Conservation (phyloP, 345 rosid species). For the Erucastrum elatum region DNA sequence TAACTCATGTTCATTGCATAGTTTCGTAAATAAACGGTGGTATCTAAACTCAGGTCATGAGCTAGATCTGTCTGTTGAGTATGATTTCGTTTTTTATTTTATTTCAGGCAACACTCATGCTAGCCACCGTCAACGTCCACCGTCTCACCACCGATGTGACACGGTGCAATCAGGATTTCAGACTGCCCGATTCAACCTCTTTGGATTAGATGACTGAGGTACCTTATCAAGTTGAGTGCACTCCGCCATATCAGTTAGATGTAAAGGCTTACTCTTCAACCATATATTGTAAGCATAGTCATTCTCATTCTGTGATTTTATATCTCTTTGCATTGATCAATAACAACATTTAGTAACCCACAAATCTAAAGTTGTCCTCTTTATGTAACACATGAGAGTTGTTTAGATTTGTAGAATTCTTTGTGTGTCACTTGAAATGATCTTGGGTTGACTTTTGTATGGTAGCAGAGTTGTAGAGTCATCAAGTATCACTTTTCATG, state of each 20-base stretch:
- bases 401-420: not conserved
- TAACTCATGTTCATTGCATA: not conserved
- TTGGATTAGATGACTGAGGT: not conserved
- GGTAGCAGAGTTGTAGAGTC: not conserved
- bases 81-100: no score
- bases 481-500: not conserved
- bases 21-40: not conserved
- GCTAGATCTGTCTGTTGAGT: no score
- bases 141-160: not conserved
- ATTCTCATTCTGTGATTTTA: not conserved
- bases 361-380: not conserved
- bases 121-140: not conserved
- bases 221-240: not conserved
- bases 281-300: not conserved
- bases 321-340: not conserved
- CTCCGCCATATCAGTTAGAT: not conserved
- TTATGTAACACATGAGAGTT: not conserved
- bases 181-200: not conserved
- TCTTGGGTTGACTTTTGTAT: not conserved
- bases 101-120: not conserved
- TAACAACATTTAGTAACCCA: not conserved
- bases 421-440: not conserved
- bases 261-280: not conserved
- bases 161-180: not conserved
- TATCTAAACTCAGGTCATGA: no score